Percentiles rank a stretch among this genome's conserved stretches.
Conservation (phyloP, 495 filamentous ascomycete species). For the Penicillium dipodomyicola region DNA sequence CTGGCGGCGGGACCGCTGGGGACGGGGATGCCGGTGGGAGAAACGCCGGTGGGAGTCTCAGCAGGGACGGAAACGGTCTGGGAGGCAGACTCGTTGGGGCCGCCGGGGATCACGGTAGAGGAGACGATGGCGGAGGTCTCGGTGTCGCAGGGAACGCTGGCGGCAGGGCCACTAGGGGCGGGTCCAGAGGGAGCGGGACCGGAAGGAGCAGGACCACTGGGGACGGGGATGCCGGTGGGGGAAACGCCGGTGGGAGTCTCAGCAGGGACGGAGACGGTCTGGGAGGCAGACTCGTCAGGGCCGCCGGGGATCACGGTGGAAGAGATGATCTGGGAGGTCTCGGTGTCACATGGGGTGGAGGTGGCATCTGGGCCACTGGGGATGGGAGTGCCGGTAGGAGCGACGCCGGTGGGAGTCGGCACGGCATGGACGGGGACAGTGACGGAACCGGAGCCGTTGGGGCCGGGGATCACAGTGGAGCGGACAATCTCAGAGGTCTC, state of each 20-base stretch:
- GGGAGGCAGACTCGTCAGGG: constrained; percentile 4
- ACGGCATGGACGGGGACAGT: constrained; percentile 8
- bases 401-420: constrained; percentile 13
- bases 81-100: not conserved
- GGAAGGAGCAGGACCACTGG: not conserved
- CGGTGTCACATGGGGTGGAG: constrained; percentile 25
- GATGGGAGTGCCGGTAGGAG: constrained; percentile 11
- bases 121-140: constrained; percentile 16
- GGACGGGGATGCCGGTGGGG: constrained; percentile 3
- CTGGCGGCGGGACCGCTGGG: constrained; percentile 11
- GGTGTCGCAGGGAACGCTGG: constrained; percentile 22
- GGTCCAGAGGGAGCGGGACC: no score
- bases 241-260: constrained; percentile 13
- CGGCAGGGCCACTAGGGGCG: not conserved
- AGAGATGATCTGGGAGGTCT: constrained; percentile 14
- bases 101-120: constrained; percentile 9
- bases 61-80: not conserved
- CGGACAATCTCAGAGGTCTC: constrained; percentile 17
- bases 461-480: constrained; percentile 15
- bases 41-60: constrained; percentile 10
- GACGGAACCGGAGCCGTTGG: constrained; percentile 3
- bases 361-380: constrained; percentile 10
- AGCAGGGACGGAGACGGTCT: constrained; percentile 10
- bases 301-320: constrained; percentile 15
- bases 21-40: constrained; percentile 3